Evolutionary conservation across 176 grass and related monocot genomes (phyloP), one percentile per base, ranked within the genome.

Genomic region (Rhynchospora tenuis): DNA sequence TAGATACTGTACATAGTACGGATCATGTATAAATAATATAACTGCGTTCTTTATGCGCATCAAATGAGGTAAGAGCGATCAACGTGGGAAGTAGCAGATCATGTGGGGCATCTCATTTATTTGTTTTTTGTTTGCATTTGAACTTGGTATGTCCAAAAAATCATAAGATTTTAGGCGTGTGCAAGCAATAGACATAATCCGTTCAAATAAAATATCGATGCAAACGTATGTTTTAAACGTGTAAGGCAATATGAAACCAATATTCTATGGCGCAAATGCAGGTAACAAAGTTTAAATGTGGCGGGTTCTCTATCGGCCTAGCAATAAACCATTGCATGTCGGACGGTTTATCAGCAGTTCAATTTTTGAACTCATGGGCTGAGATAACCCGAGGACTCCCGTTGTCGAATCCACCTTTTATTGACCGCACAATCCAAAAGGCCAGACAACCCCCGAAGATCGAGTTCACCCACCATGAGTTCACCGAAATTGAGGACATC

Each of bases 281-380:
- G 91, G 59, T 93, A 17, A 93, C 91, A 16, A 84, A 58, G 66
- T 90, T 93, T 76, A 82, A 29, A 54, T 90, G 91, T 47, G 88
- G 91, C 3, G 86, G 86, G 58, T 88, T 87, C 27, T 78, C 86
- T 23, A 29, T 90, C 29, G 91, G 91, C 20, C 76, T 93, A 2
- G 81, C 91, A 68, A 23, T 78, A 79, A 93, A 93, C 86, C 88
- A 93, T 58, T 86, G 88, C 86, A 51, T 93, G 47, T 71, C 86
- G 0, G 88, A 93, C 10, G 91, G 89, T 59, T 28, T 73, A 2
- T 84, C 86, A 9, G 59, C 83, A 12, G 83, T 83, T 15, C 80
- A 87, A 52, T 88, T 90, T 85, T 67, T 88, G 69, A 60, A 84
- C 12, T 90, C 84, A 15, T 93, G 86, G 91, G 84, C 75, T 5